These are phyloP conservation scores for Pythium sp. DNA, from an alignment of 352 stramenopile species.

Conservation along the genomic window DNA sequence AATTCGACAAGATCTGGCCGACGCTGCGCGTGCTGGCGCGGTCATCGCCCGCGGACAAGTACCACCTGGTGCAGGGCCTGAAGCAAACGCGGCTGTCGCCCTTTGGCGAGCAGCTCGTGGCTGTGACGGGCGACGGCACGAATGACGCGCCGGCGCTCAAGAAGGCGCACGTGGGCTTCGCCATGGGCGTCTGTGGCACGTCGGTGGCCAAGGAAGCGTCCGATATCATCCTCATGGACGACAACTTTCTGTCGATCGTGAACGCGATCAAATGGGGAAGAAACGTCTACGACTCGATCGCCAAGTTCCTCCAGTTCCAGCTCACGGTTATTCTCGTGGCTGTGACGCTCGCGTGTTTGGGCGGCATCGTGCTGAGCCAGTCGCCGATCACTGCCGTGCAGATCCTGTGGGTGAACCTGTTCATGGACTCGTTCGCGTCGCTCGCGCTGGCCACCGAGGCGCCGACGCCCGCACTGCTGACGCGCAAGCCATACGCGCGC, in stretches of 20 bases:
- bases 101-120: slow-evolving; percentile 63
- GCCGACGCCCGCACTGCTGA: slow-evolving; percentile 65
- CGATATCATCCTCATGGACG: slow-evolving; percentile 91
- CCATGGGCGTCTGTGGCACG: slow-evolving; percentile 86
- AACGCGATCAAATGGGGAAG: slow-evolving; percentile 91
- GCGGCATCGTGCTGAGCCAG: slow-evolving; percentile 55
- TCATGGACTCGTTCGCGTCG: slow-evolving; percentile 92
- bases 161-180: slow-evolving; percentile 86
- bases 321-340: slow-evolving; percentile 90
- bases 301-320: slow-evolving; percentile 93
- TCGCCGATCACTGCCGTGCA: slow-evolving; percentile 86
- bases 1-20: slow-evolving; percentile 82
- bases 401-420: slow-evolving; percentile 94
- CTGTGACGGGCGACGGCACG: slow-evolving; percentile 91
- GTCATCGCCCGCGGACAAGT: slow-evolving; percentile 89
- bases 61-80: slow-evolving; percentile 87
- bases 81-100: slow-evolving; percentile 40
- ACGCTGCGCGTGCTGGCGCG: slow-evolving; percentile 88
- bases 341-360: slow-evolving; percentile 79
- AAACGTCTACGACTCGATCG: slow-evolving; percentile 91
- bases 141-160: slow-evolving; percentile 93
- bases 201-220: slow-evolving; percentile 88
- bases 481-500: slow-evolving; percentile 69
- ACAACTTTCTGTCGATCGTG: slow-evolving; percentile 92
- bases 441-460: slow-evolving; percentile 89